Evolutionary conservation across 1,284 basidiomycete species (phyloP).

Genomic region (Fomitopsis pinicola): DNA sequence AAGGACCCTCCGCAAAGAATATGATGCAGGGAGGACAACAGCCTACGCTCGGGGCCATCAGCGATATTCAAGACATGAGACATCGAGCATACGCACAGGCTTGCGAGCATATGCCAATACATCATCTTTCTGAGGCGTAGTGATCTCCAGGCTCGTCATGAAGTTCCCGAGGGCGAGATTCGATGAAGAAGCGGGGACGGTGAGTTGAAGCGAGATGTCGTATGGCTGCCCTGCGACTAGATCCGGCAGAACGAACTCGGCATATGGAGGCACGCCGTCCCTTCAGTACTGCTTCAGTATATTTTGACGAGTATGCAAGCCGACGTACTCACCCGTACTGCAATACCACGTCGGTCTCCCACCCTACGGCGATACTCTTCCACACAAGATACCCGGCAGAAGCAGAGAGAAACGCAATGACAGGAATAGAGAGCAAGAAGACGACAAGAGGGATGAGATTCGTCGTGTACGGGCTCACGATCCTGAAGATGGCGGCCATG

Average conservation of each 20-base stretch:
- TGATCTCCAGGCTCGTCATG: slow-evolving; percentile 62
- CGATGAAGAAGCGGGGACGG: slow-evolving; percentile 58
- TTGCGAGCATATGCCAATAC: slow-evolving; percentile 54
- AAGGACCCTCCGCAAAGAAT: slow-evolving; percentile 32
- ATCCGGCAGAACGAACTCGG: slow-evolving; percentile 42
- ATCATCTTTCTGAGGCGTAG: slow-evolving; percentile 47
- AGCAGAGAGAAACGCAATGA: slow-evolving; percentile 53
- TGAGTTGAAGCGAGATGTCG: slow-evolving; percentile 63
- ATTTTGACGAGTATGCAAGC: not conserved
- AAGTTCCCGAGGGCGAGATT: slow-evolving; percentile 77
- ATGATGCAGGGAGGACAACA: slow-evolving; percentile 46
- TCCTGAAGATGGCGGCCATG: slow-evolving; percentile 13
- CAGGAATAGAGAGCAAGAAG: slow-evolving; percentile 55
- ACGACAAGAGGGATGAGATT: slow-evolving; percentile 54
- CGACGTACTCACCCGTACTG: slow-evolving; percentile 64
- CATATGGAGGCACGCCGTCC: slow-evolving; percentile 60
- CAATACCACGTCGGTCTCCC: slow-evolving; percentile 61
- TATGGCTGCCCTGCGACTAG: slow-evolving; percentile 62
- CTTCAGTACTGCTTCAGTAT: slow-evolving; percentile 31
- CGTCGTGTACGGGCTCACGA: slow-evolving; percentile 38
- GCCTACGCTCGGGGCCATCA: slow-evolving; percentile 37
- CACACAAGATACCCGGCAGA: slow-evolving; percentile 69
- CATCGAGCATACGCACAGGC: slow-evolving; percentile 45
- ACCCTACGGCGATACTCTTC: slow-evolving; percentile 61
- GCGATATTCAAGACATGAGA: not conserved